A percentile compares a stretch with the other conserved stretches of the same genome.
Evolutionary conservation across 164 flowering plant genomes (phyloP).

Genomic region (Malania oleifera): DNA sequence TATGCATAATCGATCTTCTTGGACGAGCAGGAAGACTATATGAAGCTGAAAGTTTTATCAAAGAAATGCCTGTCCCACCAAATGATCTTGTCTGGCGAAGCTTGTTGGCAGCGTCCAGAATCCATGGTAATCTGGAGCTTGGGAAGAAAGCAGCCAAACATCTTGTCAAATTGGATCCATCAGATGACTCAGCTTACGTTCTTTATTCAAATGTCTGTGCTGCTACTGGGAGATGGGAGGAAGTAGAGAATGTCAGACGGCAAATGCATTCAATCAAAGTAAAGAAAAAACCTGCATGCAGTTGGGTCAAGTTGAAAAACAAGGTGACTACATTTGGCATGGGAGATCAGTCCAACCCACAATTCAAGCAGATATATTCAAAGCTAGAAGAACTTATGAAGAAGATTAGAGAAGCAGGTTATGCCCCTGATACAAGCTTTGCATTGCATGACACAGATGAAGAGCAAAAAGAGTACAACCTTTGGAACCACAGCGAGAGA

Average conservation of each 20-base stretch:
- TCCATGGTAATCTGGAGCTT: slow-evolving; percentile 59
- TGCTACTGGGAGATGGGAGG: slow-evolving; percentile 58
- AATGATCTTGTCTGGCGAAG: slow-evolving; percentile 77
- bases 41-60: slow-evolving; percentile 67
- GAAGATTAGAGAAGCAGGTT: slow-evolving; percentile 61
- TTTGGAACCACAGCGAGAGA: slow-evolving; percentile 84
- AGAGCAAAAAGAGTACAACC: slow-evolving; percentile 78
- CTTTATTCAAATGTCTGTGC: slow-evolving; percentile 77
- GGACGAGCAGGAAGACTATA: slow-evolving; percentile 73
- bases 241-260: slow-evolving; percentile 51
- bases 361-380: slow-evolving; percentile 31
- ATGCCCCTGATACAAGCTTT: slow-evolving; percentile 70
- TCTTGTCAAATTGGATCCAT: slow-evolving; percentile 56
- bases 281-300: slow-evolving; percentile 68
- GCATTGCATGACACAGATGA: slow-evolving; percentile 81
- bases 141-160: slow-evolving; percentile 55
- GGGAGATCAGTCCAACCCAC: slow-evolving; percentile 64
- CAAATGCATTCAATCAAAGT: slow-evolving; percentile 50
- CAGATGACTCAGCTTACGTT: slow-evolving; percentile 82
- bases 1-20: slow-evolving; percentile 75
- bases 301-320: slow-evolving; percentile 73
- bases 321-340: slow-evolving; percentile 56
- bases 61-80: slow-evolving; percentile 56
- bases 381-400: slow-evolving; percentile 56
- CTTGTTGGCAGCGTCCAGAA: slow-evolving; percentile 64